Percentiles rank a stretch among this genome's conserved stretches.
phyloP scores from a whole-genome alignment of 371 early-diverging fungal species.

The Rhizomucor pusillus region DNA sequence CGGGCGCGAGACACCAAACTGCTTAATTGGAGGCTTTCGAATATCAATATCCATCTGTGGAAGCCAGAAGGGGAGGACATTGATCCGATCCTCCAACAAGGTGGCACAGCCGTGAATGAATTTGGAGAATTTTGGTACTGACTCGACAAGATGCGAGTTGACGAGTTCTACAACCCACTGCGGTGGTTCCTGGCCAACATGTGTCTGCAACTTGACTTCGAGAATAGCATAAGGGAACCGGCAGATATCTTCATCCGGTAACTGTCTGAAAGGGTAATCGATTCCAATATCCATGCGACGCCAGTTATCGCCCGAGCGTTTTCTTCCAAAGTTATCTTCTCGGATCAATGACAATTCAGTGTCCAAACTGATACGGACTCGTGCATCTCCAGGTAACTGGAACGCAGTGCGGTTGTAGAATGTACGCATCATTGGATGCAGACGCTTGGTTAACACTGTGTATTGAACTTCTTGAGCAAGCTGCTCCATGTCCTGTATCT shows the following conservation, averaged over 20 bases:
- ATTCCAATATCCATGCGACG: conserved; percentile 91
- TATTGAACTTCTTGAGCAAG: conserved; percentile 87
- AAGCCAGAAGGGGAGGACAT: conserved; percentile 97
- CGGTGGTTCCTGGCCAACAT: conserved; percentile 90
- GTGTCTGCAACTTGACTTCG: conserved; percentile 98
- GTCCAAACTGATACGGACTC: conserved; percentile 97
- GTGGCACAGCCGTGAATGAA: conserved; percentile 98
- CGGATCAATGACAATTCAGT: conserved; percentile 97
- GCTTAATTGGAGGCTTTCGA: conserved; percentile 62
- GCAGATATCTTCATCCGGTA: conserved; percentile 84
- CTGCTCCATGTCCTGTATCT: conserved; percentile 74
- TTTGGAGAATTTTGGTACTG: conserved; percentile 98
- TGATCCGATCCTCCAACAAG: conserved; percentile 84
- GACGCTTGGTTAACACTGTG: conserved; percentile 69
- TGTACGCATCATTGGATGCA: conserved; percentile 92
- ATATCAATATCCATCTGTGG: conserved; percentile 97
- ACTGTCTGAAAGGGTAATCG: conserved; percentile 90
- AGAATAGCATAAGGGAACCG: conserved; percentile 98
- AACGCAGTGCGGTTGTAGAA: conserved; percentile 99
- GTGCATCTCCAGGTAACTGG: conserved; percentile 98
- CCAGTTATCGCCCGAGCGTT: conserved; percentile 89
- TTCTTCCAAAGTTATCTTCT: conserved; percentile 85
- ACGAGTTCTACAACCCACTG: conserved; percentile 96
- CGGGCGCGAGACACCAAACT: conserved; percentile 44
- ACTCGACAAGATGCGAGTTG: conserved; percentile 91